Evolutionary conservation across 176 grass and related monocot species (phyloP).

Genomic region (Dactylis glomerata): DNA sequence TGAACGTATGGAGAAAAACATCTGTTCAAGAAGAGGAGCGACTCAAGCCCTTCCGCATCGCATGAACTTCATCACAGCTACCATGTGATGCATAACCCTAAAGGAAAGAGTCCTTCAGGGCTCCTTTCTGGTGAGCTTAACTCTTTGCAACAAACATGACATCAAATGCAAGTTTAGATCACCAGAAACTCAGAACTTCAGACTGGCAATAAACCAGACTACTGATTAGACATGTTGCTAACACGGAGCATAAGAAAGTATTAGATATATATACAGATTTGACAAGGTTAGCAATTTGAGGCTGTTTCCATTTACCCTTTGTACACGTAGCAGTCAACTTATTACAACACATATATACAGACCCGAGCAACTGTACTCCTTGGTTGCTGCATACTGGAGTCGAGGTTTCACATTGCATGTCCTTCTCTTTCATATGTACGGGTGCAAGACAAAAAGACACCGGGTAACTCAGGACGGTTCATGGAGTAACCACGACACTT

Average conservation of each 20-base stretch:
- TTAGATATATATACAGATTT: constrained; percentile 10
- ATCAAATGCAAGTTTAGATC: not conserved
- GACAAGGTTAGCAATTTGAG: constrained; percentile 14
- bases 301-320: constrained; percentile 28
- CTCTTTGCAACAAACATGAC: not conserved
- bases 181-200: not conserved
- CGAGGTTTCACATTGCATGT: constrained; percentile 25
- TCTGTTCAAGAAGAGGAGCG: too few relatives aligned
- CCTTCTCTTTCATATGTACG: constrained; percentile 40
- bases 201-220: too few relatives aligned
- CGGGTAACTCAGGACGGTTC: constrained; percentile 4
- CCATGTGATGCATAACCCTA: too few relatives aligned
- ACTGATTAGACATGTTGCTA: not conserved
- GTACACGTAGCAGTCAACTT: constrained; percentile 45
- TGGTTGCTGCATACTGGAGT: constrained; percentile 41
- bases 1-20: too few relatives aligned
- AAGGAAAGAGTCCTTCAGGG: too few relatives aligned
- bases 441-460: constrained; percentile 26
- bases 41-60: too few relatives aligned
- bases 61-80: too few relatives aligned
- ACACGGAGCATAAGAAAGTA: not conserved
- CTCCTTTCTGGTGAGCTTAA: too few relatives aligned
- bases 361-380: constrained; percentile 46
- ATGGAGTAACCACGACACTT: constrained; percentile 65
- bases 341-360: constrained; percentile 61